Evolutionary conservation across 495 filamentous ascomycete genomes (phyloP).

Genomic region (Polyplosphaeria fusca): DNA sequence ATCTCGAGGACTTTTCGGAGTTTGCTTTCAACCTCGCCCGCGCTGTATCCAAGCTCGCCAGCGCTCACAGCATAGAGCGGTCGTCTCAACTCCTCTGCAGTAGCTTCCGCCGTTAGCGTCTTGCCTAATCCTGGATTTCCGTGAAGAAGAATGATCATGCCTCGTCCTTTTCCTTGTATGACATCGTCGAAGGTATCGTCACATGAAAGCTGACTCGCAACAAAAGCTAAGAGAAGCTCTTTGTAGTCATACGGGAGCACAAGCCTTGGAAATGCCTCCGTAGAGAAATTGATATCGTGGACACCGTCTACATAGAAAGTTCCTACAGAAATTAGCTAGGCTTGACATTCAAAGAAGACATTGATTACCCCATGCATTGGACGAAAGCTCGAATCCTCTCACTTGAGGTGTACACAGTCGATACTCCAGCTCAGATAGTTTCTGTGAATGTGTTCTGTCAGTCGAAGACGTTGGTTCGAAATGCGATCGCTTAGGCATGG

Average conservation of each 20-base stretch:
- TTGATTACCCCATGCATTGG: background rate
- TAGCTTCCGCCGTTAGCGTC: slow-evolving; percentile 37
- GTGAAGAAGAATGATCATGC: slow-evolving; percentile 38
- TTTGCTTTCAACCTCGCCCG: slow-evolving; percentile 31
- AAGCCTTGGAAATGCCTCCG: background rate
- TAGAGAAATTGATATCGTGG: background rate
- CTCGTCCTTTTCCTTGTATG: slow-evolving; percentile 48
- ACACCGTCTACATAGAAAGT: background rate
- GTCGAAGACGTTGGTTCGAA: background rate
- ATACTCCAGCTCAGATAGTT: background rate
- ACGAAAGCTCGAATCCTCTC: background rate
- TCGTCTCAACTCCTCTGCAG: slow-evolving; percentile 36
- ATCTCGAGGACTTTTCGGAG: slow-evolving; percentile 38
- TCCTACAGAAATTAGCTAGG: background rate
- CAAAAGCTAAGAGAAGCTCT: background rate
- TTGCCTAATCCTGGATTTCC: slow-evolving; percentile 41
- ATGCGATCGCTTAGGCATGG: background rate
- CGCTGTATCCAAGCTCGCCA: slow-evolving; percentile 36
- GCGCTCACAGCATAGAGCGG: slow-evolving; percentile 39
- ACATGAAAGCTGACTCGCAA: background rate
- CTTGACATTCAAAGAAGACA: background rate
- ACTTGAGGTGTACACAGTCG: background rate
- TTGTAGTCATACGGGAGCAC: background rate
- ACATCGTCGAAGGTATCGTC: slow-evolving; percentile 33
- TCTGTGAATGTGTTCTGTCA: background rate